Percentiles rank a stretch among this genome's conserved stretches.
phyloP scores from a whole-genome alignment of 2,329 filamentous ascomycete genomes.

The Didymella sp. region DNA sequence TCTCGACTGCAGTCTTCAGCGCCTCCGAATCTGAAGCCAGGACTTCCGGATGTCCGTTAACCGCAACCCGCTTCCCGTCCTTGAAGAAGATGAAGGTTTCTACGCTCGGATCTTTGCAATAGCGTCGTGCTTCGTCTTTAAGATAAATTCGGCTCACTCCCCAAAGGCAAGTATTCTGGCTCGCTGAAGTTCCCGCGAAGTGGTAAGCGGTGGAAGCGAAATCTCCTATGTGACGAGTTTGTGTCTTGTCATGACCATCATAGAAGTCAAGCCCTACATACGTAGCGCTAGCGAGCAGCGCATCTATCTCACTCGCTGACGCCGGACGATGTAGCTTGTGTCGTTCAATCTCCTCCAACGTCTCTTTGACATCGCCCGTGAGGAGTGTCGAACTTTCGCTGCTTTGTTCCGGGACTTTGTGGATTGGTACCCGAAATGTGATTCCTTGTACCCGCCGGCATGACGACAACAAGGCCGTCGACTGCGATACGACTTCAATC shows the following conservation, averaged over 20 bases:
- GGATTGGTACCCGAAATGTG: neutral
- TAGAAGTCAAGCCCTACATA: neutral
- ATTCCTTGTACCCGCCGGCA: no score
- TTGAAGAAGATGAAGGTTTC: neutral
- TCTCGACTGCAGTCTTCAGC: neutral
- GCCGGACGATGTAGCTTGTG: neutral
- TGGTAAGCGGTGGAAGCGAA: neutral
- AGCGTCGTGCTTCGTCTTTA: neutral
- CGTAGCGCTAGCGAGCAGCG: neutral
- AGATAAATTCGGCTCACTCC: neutral
- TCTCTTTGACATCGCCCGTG: neutral
- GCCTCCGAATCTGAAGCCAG: neutral
- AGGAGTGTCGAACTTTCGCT: neutral
- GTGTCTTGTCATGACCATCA: neutral
- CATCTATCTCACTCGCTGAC: neutral
- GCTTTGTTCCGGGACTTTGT: neutral
- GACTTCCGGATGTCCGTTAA: neutral
- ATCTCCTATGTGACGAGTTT: neutral
- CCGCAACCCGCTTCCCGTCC: neutral
- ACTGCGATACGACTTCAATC: no score
- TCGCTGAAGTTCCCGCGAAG: neutral
- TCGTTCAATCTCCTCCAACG: neutral
- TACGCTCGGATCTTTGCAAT: neutral
- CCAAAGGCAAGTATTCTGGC: neutral
- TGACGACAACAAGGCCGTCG: no score